Percentiles rank a stretch among this genome's conserved stretches.
Evolutionary conservation across 352 stramenopile genomes (phyloP).

Genomic region (Pythium brachiatum): DNA sequence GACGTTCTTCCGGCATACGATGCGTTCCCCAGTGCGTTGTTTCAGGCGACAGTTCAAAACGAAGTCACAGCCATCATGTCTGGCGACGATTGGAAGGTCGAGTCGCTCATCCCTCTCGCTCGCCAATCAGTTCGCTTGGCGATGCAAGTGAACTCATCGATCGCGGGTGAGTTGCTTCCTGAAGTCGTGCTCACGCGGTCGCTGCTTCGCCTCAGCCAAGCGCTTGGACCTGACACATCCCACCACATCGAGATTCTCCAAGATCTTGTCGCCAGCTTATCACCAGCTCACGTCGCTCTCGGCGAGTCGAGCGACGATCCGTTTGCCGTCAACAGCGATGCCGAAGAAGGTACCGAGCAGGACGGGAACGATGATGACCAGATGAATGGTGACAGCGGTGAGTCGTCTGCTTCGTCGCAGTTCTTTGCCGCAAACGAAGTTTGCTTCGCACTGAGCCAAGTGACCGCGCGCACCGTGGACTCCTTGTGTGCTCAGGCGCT

Average conservation of each 20-base stretch:
- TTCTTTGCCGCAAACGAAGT: constrained; percentile 55
- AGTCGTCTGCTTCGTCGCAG: constrained; percentile 5
- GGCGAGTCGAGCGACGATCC: constrained; percentile 21
- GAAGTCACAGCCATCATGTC: constrained; percentile 46
- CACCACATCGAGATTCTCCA: constrained; percentile 57
- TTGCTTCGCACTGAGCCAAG: constrained; percentile 58
- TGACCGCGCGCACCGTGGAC: constrained; percentile 54
- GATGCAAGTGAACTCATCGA: constrained; percentile 13
- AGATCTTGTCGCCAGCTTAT: constrained; percentile 55
- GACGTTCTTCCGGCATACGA: constrained; percentile 70
- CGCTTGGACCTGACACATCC: constrained; percentile 40
- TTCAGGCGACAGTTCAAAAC: constrained; percentile 61
- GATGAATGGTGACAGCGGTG: constrained; percentile 27
- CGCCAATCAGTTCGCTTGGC: constrained; percentile 59
- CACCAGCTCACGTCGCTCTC: constrained; percentile 39
- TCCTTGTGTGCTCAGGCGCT: constrained; percentile 61
- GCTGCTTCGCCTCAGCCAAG: constrained; percentile 57
- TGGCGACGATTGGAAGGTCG: constrained; percentile 56
- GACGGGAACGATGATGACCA: constrained; percentile 33
- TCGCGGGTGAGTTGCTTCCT: constrained; percentile 18
- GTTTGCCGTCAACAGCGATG: constrained; percentile 25
- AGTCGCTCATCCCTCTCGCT: constrained; percentile 65
- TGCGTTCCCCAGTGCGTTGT: constrained; percentile 54
- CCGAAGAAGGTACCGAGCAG: constrained; percentile 30
- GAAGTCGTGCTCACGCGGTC: constrained; percentile 53